Base-by-base conservation (phyloP, 176 grass and related monocot genomes). In the Aegilops bicornis region DNA sequence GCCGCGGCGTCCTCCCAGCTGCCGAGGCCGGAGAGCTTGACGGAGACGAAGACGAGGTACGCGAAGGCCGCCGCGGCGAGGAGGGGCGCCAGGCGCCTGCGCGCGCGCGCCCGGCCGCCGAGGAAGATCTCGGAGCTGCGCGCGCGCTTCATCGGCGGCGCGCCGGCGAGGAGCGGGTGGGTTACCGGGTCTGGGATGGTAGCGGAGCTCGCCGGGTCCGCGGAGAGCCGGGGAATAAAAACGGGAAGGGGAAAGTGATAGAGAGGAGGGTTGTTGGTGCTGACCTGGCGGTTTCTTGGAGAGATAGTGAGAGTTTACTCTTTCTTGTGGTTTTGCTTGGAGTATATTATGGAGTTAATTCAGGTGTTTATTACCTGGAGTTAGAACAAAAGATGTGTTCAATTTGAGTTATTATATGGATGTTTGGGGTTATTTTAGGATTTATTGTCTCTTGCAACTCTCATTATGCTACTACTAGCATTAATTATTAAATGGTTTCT, bases 21-120 rank as follows among this genome's bases (percentile, higher is more conserved):
- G 68, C 86, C 76, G 79, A 97, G 65, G 10, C 73, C 73, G 23
- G 85, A 64, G 75, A 92, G 88, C 90, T 89, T 92, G 74, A 92
- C 25, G 4, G 92, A 91, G 17, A 92, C 84, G 70, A 92, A 89
- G 3, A 94, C 33, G 7, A 97, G 89, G 84, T 95, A 97, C 27
- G 79, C 69, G 72, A 84, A 85, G 30, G 90, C 89, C 15, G 71
- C 82, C 19, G 74, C 68, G 12, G 85, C 69, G 69, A 91, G 81
- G 10, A 91, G 76, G 6, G 89, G 85, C 45, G 76, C 84, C 40
- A 83, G 65, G 58, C 89, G 80, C 1, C 84, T 56, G 43, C 80
- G 84, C 58, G 80, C 32, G 40, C 80, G 84, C 11, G 19, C 48
- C 35, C 89, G 45, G 7, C 76, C n/a, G 27, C 59, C 75, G 1